A percentile compares a stretch with the other conserved stretches of the same genome.
Evolutionary conservation across 2,329 filamentous ascomycete genomes (phyloP).

Genomic region (Fusarium vanettenii): DNA sequence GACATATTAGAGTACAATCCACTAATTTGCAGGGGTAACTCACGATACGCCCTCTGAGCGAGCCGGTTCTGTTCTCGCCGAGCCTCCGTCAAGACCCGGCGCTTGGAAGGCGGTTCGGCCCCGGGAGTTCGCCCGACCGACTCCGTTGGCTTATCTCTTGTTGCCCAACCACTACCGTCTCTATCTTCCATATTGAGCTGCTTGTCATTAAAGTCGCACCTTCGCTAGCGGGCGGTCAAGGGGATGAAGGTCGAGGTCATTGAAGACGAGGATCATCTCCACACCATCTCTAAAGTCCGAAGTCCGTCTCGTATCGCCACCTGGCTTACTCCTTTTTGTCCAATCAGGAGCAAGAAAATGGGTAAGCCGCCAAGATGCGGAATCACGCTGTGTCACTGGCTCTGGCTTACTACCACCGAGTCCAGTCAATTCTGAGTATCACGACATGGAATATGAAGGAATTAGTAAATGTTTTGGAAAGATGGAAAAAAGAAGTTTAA

Average conservation of each 20-base stretch:
- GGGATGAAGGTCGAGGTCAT: not conserved
- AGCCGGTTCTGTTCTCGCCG: conserved; percentile 42
- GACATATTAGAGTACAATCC: not conserved
- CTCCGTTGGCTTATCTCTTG: not conserved
- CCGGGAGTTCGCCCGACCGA: not conserved
- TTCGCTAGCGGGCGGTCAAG: not conserved
- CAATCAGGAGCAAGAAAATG: conserved; percentile 12
- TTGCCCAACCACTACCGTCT: not conserved
- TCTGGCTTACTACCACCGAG: conserved; percentile 5
- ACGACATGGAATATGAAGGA: not conserved
- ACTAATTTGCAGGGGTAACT: not conserved
- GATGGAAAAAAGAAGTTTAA: too few species aligned
- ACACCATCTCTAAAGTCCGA: conserved; percentile 3
- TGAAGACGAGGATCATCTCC: not conserved
- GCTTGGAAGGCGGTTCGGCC: not conserved
- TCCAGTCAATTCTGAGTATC: conserved; percentile 1
- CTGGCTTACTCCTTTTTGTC: conserved; percentile 36
- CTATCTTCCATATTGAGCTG: not conserved
- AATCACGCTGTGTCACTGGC: too few species aligned
- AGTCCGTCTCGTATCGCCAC: not conserved
- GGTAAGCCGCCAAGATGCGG: not conserved
- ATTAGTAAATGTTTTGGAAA: not conserved
- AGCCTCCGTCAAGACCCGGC: conserved; percentile 33
- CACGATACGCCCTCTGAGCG: conserved; percentile 41
- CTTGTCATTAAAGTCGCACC: not conserved